Base-by-base conservation (phyloP, 768 basidiomycete genomes). In the Cantharellus anzutake region DNA sequence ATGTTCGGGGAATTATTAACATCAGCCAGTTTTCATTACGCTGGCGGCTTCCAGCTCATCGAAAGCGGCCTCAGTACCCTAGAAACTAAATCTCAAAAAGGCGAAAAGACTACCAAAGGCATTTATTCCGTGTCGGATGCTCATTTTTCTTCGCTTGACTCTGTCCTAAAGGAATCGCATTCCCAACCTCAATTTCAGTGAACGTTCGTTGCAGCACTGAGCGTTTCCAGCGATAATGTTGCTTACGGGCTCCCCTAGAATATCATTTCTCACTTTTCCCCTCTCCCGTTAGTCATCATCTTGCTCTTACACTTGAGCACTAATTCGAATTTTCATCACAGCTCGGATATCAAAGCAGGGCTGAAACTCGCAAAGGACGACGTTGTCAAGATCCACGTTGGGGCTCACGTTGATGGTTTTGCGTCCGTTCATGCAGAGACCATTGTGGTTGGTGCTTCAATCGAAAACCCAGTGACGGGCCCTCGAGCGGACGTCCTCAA, bases 391-490 rank as follows among this genome's bases (percentile, higher is more conserved):
- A 73, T 99, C 63, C 89, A 93, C 71, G 77, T 98, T 62, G 96
- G 96, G 52, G 92, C 93, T 20, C 96, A 99, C 68, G 91, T 99
- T 71, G 94, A 98, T 70, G 96, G 96, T 60, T 97, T 87, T 71
- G 92, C 93, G 20, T 82, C 90, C 59, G 82, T 96, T 70, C 81
- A 80, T 68, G 96, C 90, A 41, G 96, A 99, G 72, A 97, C 94
- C 58, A 71, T 98, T 66, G 80, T 96, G 61, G 80, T 97, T 40
- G 88, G 91, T 44, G 84, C 89, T 42, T 81, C 80, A 59, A 72
- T 76, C 34, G 73, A 79, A 59, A 75, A 77, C 60, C 90, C 89
- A 29, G 85, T 84, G 29, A 90, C 86, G 2, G 96, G 88, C 53
- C 74, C 83, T 62, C 82, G 82, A 51, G 94, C 93, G 44, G 93